These are phyloP conservation scores for Talaromyces amestolkiae DNA, from an alignment of 2,329 filamentous ascomycete genomes.

Conservation along the genomic window DNA sequence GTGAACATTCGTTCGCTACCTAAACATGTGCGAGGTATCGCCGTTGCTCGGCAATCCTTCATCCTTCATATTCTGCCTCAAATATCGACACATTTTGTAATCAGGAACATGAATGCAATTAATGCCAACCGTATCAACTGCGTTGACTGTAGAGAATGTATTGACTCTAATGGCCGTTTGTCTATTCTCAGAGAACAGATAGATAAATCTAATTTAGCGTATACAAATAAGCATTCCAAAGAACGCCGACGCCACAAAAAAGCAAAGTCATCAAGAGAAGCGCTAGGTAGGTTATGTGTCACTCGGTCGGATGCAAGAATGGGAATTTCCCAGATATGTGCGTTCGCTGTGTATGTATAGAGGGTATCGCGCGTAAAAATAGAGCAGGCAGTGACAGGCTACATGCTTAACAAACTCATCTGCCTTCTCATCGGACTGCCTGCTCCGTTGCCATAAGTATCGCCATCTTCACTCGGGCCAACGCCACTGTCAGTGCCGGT, in stretches of 20 bases:
- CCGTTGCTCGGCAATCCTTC: background rate
- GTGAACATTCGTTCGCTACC: background rate
- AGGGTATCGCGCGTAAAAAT: background rate
- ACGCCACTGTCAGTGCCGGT: conserved; percentile 47
- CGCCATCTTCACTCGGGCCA: conserved; percentile 65
- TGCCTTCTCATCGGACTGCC: conserved; percentile 68
- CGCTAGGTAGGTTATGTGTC: background rate
- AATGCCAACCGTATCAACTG: background rate
- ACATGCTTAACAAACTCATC: conserved; percentile 70
- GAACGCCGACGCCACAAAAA: background rate
- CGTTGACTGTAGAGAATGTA: background rate
- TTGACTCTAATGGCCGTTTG: background rate
- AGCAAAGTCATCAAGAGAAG: background rate
- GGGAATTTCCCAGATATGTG: background rate
- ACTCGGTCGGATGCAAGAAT: background rate
- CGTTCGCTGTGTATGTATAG: background rate
- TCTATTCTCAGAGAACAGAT: background rate
- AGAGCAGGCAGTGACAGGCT: conserved; percentile 14
- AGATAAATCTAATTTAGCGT: background rate
- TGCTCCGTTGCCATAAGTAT: conserved; percentile 51
- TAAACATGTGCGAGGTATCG: background rate
- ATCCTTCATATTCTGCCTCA: background rate
- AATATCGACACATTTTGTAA: background rate
- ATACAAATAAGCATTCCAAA: background rate
- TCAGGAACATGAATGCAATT: background rate